Conservation (phyloP, 345 rosid genomes). For the Theobroma cacao region DNA sequence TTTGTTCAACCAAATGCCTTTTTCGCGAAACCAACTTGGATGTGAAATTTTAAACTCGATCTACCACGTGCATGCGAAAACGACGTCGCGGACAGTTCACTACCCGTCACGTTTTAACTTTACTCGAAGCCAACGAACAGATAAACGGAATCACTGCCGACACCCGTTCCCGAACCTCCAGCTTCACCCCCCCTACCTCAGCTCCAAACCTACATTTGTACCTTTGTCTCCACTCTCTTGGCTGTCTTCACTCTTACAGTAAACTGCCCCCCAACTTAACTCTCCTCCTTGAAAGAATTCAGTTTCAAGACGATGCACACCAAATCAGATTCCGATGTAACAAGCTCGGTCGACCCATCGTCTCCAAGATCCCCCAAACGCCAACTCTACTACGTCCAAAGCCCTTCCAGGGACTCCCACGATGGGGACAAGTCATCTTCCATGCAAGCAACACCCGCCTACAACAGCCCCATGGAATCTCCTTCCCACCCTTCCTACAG, state of each 20-base stretch:
- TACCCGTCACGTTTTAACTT: not conserved
- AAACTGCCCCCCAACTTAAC: not conserved
- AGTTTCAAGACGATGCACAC: conserved; percentile 34
- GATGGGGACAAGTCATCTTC: conserved; percentile 82
- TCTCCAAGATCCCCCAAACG: conserved; percentile 77
- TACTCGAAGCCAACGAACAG: not conserved
- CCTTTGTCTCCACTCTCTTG: not conserved
- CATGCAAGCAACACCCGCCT: conserved; percentile 55
- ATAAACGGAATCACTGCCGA: conserved; percentile 19
- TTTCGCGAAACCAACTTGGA: no score
- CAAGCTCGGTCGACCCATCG: conserved; percentile 65
- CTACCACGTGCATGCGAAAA: not conserved
- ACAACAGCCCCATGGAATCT: conserved; percentile 66
- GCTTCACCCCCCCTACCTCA: not conserved
- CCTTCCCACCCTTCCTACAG: conserved; percentile 74
- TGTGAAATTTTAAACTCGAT: no score
- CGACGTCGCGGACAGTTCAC: not conserved
- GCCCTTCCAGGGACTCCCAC: conserved; percentile 83
- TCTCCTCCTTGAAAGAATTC: not conserved
- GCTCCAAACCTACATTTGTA: conserved; percentile 3
- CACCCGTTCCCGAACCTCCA: conserved; percentile 15
- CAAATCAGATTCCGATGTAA: conserved; percentile 71
- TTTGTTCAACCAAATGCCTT: no score
- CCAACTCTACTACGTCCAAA: conserved; percentile 63
- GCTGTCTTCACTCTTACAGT: not conserved